These are phyloP conservation scores for Colletotrichum tofieldiae DNA, from an alignment of 2,329 filamentous ascomycete genomes.

Conservation along the genomic window DNA sequence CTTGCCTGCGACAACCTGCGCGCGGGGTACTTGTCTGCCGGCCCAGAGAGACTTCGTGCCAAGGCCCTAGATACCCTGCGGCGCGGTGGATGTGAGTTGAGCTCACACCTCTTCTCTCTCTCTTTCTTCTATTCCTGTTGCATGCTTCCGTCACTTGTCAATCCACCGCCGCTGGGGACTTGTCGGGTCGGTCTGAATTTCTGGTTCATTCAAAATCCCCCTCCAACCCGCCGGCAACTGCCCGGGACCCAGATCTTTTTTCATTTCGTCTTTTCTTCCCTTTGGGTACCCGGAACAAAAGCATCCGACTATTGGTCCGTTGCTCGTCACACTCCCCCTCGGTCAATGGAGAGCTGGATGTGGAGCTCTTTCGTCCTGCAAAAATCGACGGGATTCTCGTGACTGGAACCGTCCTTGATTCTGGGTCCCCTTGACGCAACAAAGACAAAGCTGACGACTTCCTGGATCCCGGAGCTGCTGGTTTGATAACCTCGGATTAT, in stretches of 20 bases:
- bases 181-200: constrained; percentile 30
- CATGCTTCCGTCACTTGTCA: constrained; percentile 43
- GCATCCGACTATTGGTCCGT: neutral
- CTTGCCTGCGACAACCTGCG: neutral
- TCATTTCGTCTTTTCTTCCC: neutral
- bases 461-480: neutral
- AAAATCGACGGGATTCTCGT: constrained; percentile 41
- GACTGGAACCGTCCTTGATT: constrained; percentile 24
- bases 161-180: constrained; percentile 26
- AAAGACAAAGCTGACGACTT: constrained; percentile 1
- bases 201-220: constrained; percentile 41
- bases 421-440: constrained; percentile 13
- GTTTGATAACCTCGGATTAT: neutral
- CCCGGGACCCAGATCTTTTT: constrained; percentile 11
- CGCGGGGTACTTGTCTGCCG: neutral
- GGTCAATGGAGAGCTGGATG: constrained; percentile 41
- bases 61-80: constrained; percentile 27
- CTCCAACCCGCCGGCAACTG: constrained; percentile 36
- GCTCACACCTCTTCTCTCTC: constrained; percentile 38
- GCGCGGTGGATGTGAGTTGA: constrained; percentile 36
- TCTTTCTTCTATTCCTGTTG: constrained; percentile 6
- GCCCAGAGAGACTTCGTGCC: constrained; percentile 21
- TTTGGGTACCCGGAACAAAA: neutral
- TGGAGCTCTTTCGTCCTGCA: constrained; percentile 40
- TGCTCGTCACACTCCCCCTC: neutral